Percentiles rank a stretch among this genome's conserved stretches.
Conservation (phyloP, 306 rosid genomes). For the Quercus cerris region DNA sequence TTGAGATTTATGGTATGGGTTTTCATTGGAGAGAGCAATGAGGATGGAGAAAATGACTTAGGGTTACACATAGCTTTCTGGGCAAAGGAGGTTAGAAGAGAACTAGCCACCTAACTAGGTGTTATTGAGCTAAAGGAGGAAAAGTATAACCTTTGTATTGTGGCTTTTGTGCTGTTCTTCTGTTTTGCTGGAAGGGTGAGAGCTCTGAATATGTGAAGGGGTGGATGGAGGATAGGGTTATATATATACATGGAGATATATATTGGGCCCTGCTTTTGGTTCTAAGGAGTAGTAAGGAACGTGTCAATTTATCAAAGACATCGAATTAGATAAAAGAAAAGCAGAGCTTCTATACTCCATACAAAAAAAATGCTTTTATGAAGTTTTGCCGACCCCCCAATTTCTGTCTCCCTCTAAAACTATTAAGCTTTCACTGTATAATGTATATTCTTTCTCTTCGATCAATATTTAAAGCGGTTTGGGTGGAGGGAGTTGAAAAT, state of each 20-base stretch:
- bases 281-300: constrained; percentile 12
- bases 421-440: background rate
- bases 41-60: constrained; percentile 59
- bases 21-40: constrained; percentile 42
- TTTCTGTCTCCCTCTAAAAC: background rate
- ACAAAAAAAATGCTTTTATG: constrained; percentile 19
- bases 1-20: constrained; percentile 45
- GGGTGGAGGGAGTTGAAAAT: constrained; percentile 23
- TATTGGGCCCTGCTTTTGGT: constrained; percentile 31
- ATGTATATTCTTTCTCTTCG: background rate
- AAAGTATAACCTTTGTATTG: constrained; percentile 6
- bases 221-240: constrained; percentile 42
- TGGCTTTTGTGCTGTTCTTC: constrained; percentile 12
- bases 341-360: constrained; percentile 7
- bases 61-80: constrained; percentile 53
- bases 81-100: constrained; percentile 6
- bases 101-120: background rate
- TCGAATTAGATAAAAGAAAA: constrained; percentile 2
- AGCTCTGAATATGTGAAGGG: constrained; percentile 33
- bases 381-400: background rate
- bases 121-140: constrained; percentile 5
- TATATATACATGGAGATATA: constrained; percentile 42
- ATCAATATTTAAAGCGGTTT: background rate
- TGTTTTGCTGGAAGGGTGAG: constrained; percentile 19
- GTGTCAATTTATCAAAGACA: constrained; percentile 38